These are phyloP conservation scores for Lophiotrema nucula DNA, from an alignment of 495 filamentous ascomycete genomes.

Conservation along the genomic window DNA sequence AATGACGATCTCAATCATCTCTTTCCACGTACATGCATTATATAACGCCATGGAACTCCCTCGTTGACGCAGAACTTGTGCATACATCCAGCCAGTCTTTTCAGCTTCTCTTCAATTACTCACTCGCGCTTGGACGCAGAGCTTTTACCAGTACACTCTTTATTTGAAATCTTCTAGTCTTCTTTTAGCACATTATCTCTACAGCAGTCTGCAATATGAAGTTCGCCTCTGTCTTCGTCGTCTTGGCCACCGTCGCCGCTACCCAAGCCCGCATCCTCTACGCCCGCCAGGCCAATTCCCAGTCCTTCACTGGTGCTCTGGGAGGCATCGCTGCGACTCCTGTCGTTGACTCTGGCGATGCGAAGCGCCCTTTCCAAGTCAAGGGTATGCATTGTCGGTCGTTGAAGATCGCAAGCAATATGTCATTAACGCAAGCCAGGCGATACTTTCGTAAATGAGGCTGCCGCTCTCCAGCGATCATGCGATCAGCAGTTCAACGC, in stretches of 20 bases:
- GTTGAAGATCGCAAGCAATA: too few species aligned
- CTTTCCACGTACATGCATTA: background rate
- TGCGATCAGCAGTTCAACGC: slow-evolving; percentile 35
- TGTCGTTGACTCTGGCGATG: slow-evolving; percentile 21
- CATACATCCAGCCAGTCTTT: slow-evolving; percentile 9
- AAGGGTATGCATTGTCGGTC: too few species aligned
- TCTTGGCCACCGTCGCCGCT: slow-evolving; percentile 18
- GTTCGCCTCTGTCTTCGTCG: slow-evolving; percentile 6
- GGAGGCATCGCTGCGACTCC: slow-evolving; percentile 24
- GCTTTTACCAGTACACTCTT: slow-evolving; percentile 5
- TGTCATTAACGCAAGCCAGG: too few species aligned
- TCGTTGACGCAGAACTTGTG: background rate
- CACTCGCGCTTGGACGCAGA: slow-evolving; percentile 24
- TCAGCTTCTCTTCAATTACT: slow-evolving; percentile 4
- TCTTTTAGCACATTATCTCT: background rate
- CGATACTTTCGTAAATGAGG: slow-evolving; percentile 32
- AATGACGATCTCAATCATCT: background rate
- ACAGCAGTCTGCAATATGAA: slow-evolving; percentile 11
- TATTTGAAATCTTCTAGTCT: background rate
- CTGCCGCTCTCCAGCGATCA: slow-evolving; percentile 25
- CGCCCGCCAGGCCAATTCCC: slow-evolving; percentile 21
- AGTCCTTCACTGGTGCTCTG: slow-evolving; percentile 27
- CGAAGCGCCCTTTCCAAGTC: slow-evolving; percentile 20
- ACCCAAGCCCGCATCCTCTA: slow-evolving; percentile 21
- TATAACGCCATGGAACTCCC: slow-evolving; percentile 3